Evolutionary conservation across 1,284 basidiomycete genomes (phyloP).

Genomic region (Grifola frondosa): DNA sequence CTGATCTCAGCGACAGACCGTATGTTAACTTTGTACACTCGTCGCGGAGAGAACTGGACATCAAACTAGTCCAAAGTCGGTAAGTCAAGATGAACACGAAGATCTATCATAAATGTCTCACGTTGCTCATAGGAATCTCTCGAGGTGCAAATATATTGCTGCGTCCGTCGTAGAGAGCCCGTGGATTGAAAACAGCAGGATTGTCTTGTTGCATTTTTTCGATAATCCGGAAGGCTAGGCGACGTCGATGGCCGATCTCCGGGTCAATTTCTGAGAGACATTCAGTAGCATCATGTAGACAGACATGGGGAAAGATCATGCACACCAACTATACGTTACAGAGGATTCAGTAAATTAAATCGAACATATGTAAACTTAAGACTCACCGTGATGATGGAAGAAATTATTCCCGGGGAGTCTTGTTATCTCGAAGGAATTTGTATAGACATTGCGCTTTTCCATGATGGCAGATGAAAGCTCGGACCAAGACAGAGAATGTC

Average conservation of each 20-base stretch:
- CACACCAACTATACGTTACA: no score
- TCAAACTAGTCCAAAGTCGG: background rate
- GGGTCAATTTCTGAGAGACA: slow-evolving; percentile 13
- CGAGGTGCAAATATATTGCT: slow-evolving; percentile 20
- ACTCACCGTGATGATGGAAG: no score
- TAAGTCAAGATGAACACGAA: background rate
- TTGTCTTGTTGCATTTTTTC: slow-evolving; percentile 18
- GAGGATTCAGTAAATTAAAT: no score
- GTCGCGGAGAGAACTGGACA: background rate
- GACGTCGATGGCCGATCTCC: no score
- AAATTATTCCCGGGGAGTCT: no score
- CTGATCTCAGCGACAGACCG: background rate
- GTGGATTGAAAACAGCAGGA: slow-evolving; percentile 18
- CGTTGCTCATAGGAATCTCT: slow-evolving; percentile 9
- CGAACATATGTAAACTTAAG: no score
- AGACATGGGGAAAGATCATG: no score
- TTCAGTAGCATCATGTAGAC: no score
- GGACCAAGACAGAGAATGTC: no score
- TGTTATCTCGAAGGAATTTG: no score
- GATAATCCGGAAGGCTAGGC: slow-evolving; percentile 24
- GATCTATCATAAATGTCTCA: slow-evolving; percentile 1
- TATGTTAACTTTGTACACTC: background rate
- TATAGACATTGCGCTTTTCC: no score
- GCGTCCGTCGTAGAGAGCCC: slow-evolving; percentile 24
- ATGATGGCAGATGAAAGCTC: no score